Conservation (phyloP, 352 stramenopile species). For the Thraustochytrium sp. region DNA sequence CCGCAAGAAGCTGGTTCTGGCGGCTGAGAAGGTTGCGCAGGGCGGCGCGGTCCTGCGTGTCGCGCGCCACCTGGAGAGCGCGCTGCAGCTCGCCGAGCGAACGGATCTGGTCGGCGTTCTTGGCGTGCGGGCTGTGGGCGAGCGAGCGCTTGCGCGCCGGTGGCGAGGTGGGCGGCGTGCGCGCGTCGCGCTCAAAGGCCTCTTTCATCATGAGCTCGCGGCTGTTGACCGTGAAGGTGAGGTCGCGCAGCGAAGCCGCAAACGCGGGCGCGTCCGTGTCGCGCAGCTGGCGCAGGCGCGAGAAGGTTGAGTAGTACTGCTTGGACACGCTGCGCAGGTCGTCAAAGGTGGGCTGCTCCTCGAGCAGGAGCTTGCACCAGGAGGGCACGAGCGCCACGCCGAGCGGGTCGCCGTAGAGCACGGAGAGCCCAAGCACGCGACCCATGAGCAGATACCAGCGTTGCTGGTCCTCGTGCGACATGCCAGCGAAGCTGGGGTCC, state of each 20-base stretch:
- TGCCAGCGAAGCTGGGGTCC: background rate
- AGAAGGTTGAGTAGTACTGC: conserved; percentile 29
- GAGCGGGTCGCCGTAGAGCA: conserved; percentile 30
- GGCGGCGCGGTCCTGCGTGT: background rate
- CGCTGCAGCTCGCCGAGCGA: background rate
- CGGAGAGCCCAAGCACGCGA: background rate
- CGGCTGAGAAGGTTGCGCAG: background rate
- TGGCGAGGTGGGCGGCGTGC: background rate
- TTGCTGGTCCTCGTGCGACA: conserved; percentile 10
- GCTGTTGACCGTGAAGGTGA: conserved; percentile 31
- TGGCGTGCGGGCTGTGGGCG: background rate
- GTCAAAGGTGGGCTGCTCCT: conserved; percentile 20
- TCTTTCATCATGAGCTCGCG: conserved; percentile 34
- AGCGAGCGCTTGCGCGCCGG: background rate
- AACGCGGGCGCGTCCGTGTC: background rate
- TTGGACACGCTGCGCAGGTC: conserved; percentile 24
- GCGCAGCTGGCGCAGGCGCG: background rate
- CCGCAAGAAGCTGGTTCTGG: conserved; percentile 14
- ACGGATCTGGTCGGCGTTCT: background rate
- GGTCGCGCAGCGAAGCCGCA: conserved; percentile 4
- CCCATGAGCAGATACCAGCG: conserved; percentile 20
- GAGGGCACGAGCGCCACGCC: conserved; percentile 5
- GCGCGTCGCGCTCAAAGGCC: conserved; percentile 6
- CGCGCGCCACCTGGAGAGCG: background rate
- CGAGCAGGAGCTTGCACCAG: conserved; percentile 34